Base-by-base conservation (phyloP, 257 asterid genomes). In the Jasminum sambac region DNA sequence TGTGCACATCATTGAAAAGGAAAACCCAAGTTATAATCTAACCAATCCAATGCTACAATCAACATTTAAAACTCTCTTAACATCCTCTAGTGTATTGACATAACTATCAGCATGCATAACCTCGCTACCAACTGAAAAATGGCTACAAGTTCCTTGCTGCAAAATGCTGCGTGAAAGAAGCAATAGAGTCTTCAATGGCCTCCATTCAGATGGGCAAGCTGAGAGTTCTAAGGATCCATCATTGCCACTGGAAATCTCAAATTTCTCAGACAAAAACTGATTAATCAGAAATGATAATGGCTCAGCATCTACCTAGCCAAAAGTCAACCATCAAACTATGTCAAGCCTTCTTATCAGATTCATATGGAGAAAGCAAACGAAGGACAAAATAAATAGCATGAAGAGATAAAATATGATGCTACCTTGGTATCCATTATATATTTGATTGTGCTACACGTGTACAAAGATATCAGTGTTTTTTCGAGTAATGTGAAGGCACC, bases 371-470 rank as follows among this genome's bases (percentile, higher is more conserved):
- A 78, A 69, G 66, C 43, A 21, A 63, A 74, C 30, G 13, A 66
- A 64, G 40, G 69, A 58, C 19, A 57, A 61, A 50, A 43, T 2
- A 46, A 5, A 65, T 50, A 64, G 62, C 66, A 38, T 71, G 80
- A 61, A 75, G 52, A 70, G 75, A 43, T 16, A 61, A 66, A 79
- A 63, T 38, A 50, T 52, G 48, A 64, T 17, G 59, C 34, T 86
- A 93, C 98, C 97, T 89, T 96, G 23, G 89, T 87, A 71, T 90
- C 96, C 88, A 90, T 64, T 72, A 90, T 69, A 82, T 93, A 87
- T 79, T 85, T 93, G 76, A 87, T 73, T 59, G 98, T 85, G 82
- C 88, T 82, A 80, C 95, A 86, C 55, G 89, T 87, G 73, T 93
- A 90, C 10, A 83, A 73, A 21, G 98, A 86, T 82, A 90, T 80